A percentile compares a stretch with the other conserved stretches of the same genome.
Evolutionary conservation across 2,329 filamentous ascomycete genomes (phyloP).

Genomic region (Cladobotryum mycophilum): DNA sequence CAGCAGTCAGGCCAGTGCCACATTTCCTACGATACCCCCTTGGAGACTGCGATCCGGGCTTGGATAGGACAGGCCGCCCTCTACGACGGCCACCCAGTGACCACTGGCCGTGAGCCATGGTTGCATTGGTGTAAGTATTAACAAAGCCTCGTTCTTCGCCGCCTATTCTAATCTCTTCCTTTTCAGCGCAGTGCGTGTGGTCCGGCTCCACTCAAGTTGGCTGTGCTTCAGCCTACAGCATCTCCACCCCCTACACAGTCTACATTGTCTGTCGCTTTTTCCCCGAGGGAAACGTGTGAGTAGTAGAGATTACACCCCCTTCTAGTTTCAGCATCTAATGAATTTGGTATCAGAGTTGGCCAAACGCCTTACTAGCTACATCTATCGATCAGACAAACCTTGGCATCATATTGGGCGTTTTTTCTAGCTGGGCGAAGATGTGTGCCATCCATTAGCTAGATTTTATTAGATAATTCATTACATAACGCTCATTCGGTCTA

Average conservation of each 20-base stretch:
- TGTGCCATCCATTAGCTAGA: too few relatives aligned
- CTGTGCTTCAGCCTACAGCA: constrained; percentile 27
- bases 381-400: background rate
- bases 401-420: too few relatives aligned
- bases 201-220: constrained; percentile 26
- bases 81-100: constrained; percentile 25
- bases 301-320: background rate
- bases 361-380: constrained; percentile 19
- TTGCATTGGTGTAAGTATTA: constrained; percentile 30
- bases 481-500: too few relatives aligned
- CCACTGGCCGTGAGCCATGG: constrained; percentile 28
- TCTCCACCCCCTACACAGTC: constrained; percentile 26
- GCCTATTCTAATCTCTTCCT: background rate
- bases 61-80: constrained; percentile 27
- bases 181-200: constrained; percentile 32
- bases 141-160: background rate
- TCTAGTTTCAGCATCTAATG: background rate
- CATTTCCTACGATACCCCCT: constrained; percentile 21
- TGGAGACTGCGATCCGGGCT: constrained; percentile 23
- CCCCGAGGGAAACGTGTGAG: constrained; percentile 32
- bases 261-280: constrained; percentile 30
- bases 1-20: constrained; percentile 25
- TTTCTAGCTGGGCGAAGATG: too few relatives aligned
- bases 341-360: constrained; percentile 18
- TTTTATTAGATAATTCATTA: too few relatives aligned